Evolutionary conservation across 345 rosid genomes (phyloP), one percentile per base, ranked within the genome.

Genomic region (Citrus hindsii): DNA sequence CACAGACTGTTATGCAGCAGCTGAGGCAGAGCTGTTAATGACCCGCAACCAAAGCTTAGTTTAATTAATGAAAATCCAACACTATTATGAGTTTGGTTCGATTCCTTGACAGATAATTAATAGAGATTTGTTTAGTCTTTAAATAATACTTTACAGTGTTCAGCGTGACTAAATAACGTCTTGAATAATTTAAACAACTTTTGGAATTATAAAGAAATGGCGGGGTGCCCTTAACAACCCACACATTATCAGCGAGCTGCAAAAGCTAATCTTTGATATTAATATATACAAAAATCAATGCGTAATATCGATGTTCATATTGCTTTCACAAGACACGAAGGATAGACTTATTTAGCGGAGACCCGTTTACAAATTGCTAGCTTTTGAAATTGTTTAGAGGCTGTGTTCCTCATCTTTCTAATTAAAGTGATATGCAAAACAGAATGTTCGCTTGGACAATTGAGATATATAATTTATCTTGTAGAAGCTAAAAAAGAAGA

Each of bases 321-420:
- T 60, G 37, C 67, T 73, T 73, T 60, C 51, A 2, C 51, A 12
- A 46, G 51, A 12, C 51, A 13, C 40, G 14, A 21, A 21, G 61
- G 5, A 10, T 68, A 18, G 37, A 32, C 18, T 70, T 5, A 12
- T 6, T 21, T 56, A 30, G 30, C 21, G 13, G 27, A 40, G 22
- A 62, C 12, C 42, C 60, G 42, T 46, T 46, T 46, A 27, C 70
- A 22, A 9, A 19, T 63, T 19, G n/a, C 46, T 21, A 27, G n/a
- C 61, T 46, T 75, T 63, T 46, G 70, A 75, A 48, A 46, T 62
- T 62, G 59, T 74, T 40, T 74, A 28, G 9, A 61, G 18, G 55
- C 0, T 4, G 24, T 71, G 38, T 33, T 40, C 46, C 46, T 33
- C 10, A 1, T 42, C 24, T 55, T 4, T 67, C 24, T 38, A 12